Evolutionary conservation across 2,329 filamentous ascomycete species (phyloP), one percentile per base, ranked within the genome.

Genomic region (Colletotrichum siamense): DNA sequence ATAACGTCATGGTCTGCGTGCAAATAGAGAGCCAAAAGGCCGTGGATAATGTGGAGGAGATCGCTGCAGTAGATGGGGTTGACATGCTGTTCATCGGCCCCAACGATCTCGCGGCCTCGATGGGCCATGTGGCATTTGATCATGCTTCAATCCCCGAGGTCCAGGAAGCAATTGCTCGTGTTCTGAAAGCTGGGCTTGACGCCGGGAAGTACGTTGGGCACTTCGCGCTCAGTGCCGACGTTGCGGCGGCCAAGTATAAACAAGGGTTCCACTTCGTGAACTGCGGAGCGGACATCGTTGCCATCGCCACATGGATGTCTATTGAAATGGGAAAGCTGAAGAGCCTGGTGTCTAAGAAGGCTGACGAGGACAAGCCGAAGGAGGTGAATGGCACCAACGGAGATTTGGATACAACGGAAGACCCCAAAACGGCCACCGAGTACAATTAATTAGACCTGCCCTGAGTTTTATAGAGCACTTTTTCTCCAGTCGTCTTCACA

Each of bases 81-180:
- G 86, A 88, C 71, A 78, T 88, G 69, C 78, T 88, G 24, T 88
- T 88, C 77, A 86, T 88, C 65, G 87, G 87, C 0, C 87, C 87
- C 3, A 88, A 88, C 71, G 86, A 88, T 72, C 84, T 88, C 5
- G 80, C 80, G 13, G 73, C 79, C 5, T 82, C 78, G 1, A 79
- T 84, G 79, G 82, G 81, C 18, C 79, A 83, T 59, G 78, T 82
- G 18, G 81, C 82, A 4, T 83, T 82, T 70, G 82, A 84, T 62
- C 83, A 85, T 67, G 79, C 81, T 9, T 78, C 76, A 8, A 81
- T 79, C 6, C 80, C 81, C 16, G 82, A 84, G 62, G 82, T 83
- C 1, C 82, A 84, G 68, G 77, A 81, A 26, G 83, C 82, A 1
- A 79, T 78, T 1, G 61, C 71, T 26, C 78, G 77, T 18, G 77